Evolutionary conservation across 108 stramenopile genomes (phyloP).

Genomic region (Discostella stelligeroides): DNA sequence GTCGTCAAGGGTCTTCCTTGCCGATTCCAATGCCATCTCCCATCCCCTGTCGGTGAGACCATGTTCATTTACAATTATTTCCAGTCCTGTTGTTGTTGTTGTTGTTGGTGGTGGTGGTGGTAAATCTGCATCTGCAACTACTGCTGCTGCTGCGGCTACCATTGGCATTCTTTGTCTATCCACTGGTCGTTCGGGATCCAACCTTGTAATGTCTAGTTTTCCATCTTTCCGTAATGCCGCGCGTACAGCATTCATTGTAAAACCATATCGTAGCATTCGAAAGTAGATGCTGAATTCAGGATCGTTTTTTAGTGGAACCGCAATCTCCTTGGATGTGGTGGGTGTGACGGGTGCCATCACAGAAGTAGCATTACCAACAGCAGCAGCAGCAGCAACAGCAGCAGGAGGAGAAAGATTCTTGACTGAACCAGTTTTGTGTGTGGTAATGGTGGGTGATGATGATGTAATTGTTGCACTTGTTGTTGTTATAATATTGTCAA

Average conservation of each 20-base stretch:
- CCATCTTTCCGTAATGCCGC: constrained; percentile 38
- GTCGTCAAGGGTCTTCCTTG: not conserved
- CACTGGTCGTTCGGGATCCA: constrained; percentile 24
- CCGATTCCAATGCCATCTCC: constrained; percentile 11
- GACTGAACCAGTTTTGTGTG: not conserved
- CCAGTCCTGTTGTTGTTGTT: not conserved
- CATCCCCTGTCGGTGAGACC: constrained; percentile 18
- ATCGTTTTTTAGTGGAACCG: constrained; percentile 35
- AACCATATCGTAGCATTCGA: constrained; percentile 26
- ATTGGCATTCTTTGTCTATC: constrained; percentile 4
- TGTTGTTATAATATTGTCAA: not conserved
- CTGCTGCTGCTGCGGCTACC: not conserved
- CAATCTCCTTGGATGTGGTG: too few species aligned
- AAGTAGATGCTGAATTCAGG: constrained; percentile 42
- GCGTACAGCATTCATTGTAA: constrained; percentile 27
- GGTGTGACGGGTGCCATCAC: too few species aligned
- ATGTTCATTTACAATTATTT: not conserved
- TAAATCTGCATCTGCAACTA: too few species aligned
- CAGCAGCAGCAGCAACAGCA: too few species aligned
- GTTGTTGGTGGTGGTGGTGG: too few species aligned
- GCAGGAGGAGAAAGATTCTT: too few species aligned
- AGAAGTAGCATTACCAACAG: too few species aligned
- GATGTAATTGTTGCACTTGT: not conserved
- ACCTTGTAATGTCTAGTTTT: constrained; percentile 31
- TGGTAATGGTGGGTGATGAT: not conserved